Evolutionary conservation across 1,284 basidiomycete species (phyloP), one percentile per base, ranked within the genome.

Genomic region (Cutaneotrichosporon cyanovorans): DNA sequence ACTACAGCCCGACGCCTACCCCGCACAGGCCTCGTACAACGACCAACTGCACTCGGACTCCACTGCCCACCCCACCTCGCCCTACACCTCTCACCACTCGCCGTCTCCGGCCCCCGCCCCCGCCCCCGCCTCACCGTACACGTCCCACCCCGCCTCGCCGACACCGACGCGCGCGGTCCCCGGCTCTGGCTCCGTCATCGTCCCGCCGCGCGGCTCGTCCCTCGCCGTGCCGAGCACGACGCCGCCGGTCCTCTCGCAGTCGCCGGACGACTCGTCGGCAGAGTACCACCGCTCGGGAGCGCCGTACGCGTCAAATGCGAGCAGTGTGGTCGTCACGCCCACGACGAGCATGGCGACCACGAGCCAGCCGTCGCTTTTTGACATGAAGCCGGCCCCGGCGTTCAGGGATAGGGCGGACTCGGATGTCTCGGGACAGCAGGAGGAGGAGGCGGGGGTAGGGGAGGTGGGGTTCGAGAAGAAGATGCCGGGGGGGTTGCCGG

Each of bases 301-400:
- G 36, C 28, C 41, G 14, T 51, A 44, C 8, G 22, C 46, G 23
- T 51, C 49, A 4, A 50, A 51, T 46, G 48, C 52, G 1, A 50
- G 48, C 6, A 50, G 48, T 2, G 52, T 48, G 5, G 44, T 54
- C 14, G 48, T 54, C 18, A 54, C 52, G 10, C 52, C 52, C 4
- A 54, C 52, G 21, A 50, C 49, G 30, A 46, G 43, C 30, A 43
- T 42, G 39, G 48, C 48, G 18, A 42, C 42, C 36, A 54, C 37
- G 19, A 43, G 42, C 25, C 41, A 45, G 7, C 43, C 46, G 7
- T 50, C 48, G 23, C 42, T 54, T 22, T 48, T 54, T 32, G 48
- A 50, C 33, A 25, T 46, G 14, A 47, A 34, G 15, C 45, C 23
- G n/a, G 42, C 48, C 5, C 31, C 25, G 20, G 31, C 43, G 7